Evolutionary conservation across 2,329 filamentous ascomycete genomes (phyloP).

Genomic region (Metarhizium robertsii): DNA sequence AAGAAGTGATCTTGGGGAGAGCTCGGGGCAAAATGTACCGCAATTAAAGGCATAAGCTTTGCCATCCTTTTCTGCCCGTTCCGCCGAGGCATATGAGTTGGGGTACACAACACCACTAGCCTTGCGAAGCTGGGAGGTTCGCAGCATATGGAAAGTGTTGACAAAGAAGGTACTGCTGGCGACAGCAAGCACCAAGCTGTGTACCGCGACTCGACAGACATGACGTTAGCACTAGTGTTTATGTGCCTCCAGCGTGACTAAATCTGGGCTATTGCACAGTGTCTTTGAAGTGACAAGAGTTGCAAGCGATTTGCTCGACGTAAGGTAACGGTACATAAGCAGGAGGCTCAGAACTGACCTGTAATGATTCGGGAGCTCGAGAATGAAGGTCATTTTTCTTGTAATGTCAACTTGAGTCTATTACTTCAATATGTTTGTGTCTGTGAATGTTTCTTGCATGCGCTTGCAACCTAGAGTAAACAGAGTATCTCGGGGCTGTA

Average conservation of each 20-base stretch:
- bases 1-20: neutral
- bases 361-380: slow-evolving; percentile 40
- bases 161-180: slow-evolving; percentile 49
- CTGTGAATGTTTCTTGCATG: neutral
- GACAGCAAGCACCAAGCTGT: slow-evolving; percentile 51
- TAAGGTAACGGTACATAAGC: neutral
- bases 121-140: slow-evolving; percentile 41
- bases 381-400: slow-evolving; percentile 30
- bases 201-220: neutral
- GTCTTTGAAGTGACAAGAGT: neutral
- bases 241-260: neutral
- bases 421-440: neutral
- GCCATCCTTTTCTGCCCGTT: slow-evolving; percentile 44
- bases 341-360: slow-evolving; percentile 29
- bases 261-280: neutral
- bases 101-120: slow-evolving; percentile 47
- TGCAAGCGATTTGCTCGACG: neutral
- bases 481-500: too few species aligned
- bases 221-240: neutral
- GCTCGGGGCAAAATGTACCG: slow-evolving; percentile 23
- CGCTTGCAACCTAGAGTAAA: neutral
- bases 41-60: slow-evolving; percentile 54
- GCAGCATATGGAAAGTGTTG: slow-evolving; percentile 40
- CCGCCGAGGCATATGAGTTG: slow-evolving; percentile 43
- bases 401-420: neutral